Percentiles rank a stretch among this genome's conserved stretches.
Conservation (phyloP, 1,139 yeast species). For the Sugiyamaella xylanicola region DNA sequence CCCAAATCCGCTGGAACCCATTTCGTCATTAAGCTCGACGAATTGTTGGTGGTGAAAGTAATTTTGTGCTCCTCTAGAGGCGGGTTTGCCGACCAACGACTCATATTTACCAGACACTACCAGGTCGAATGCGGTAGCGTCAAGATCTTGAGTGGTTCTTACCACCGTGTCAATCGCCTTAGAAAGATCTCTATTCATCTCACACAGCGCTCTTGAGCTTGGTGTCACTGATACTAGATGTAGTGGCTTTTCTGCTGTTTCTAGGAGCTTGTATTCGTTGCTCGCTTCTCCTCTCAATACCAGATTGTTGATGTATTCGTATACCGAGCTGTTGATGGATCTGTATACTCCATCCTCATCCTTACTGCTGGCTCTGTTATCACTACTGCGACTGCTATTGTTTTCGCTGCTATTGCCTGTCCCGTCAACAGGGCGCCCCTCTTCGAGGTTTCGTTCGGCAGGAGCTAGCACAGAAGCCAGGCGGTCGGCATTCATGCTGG, state of each 20-base stretch:
- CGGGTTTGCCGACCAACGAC: neutral
- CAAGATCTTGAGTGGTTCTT: conserved; percentile 2
- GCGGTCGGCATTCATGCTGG: conserved; percentile 3
- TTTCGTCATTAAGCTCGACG: neutral
- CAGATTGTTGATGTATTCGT: conserved; percentile 7
- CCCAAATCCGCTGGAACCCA: too few species aligned
- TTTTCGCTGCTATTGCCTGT: too few species aligned
- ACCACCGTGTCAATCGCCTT: conserved; percentile 9
- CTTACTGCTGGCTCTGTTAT: neutral
- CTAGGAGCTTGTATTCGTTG: conserved; percentile 10
- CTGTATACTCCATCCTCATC: neutral
- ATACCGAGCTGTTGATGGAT: neutral
- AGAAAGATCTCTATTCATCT: neutral
- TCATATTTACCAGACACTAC: conserved; percentile 9
- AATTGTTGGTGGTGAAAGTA: neutral
- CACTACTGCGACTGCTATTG: neutral
- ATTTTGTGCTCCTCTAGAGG: neutral
- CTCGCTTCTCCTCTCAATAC: neutral
- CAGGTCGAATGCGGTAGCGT: neutral
- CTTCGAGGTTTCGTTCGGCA: neutral
- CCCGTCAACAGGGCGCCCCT: too few species aligned
- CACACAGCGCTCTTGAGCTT: neutral
- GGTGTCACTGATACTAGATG: conserved; percentile 1
- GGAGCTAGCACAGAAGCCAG: neutral
- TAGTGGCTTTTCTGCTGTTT: neutral